A percentile compares a stretch with the other conserved stretches of the same genome.
Evolutionary conservation across 805 yeast genomes (phyloP).

Genomic region (Saturnispora bothae): DNA sequence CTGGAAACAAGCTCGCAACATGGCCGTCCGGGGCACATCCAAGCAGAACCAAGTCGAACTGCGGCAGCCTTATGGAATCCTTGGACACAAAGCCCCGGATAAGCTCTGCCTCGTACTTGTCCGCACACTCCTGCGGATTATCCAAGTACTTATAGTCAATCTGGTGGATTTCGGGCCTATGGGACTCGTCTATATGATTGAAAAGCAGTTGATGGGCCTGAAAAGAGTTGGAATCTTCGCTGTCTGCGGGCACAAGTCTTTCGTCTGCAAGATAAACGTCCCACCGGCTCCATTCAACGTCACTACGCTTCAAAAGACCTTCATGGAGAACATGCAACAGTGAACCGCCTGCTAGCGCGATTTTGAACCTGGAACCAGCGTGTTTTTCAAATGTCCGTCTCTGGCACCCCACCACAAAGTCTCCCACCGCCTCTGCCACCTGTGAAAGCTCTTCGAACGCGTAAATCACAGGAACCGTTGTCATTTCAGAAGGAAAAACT

Average conservation of each 20-base stretch:
- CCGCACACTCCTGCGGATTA: constrained; percentile 91
- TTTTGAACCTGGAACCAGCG: constrained; percentile 55
- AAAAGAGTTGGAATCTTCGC: constrained; percentile 84
- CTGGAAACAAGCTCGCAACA: constrained; percentile 92
- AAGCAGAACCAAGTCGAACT: constrained; percentile 79
- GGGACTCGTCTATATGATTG: constrained; percentile 48
- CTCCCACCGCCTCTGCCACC: constrained; percentile 96
- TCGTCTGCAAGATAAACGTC: constrained; percentile 95
- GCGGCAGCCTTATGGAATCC: constrained; percentile 90
- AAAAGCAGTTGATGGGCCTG: constrained; percentile 72
- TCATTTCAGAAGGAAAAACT: too few relatives aligned
- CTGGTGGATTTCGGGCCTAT: constrained; percentile 66
- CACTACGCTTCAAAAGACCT: constrained; percentile 63
- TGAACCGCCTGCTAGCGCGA: constrained; percentile 92
- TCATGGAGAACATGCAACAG: constrained; percentile 76
- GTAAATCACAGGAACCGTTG: constrained; percentile 87
- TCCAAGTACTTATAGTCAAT: constrained; percentile 65
- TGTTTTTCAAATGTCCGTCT: constrained; percentile 46
- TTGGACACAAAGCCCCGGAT: constrained; percentile 90
- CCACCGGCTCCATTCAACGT: constrained; percentile 87
- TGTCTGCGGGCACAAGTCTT: constrained; percentile 79
- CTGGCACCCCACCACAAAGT: constrained; percentile 85
- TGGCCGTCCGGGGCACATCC: constrained; percentile 99
- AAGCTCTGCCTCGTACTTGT: constrained; percentile 75
- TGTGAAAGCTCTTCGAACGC: constrained; percentile 84